Percentiles rank a stretch among this genome's conserved stretches.
Evolutionary conservation across 257 asterid genomes (phyloP).

Genomic region (Ajuga chamaepitys): DNA sequence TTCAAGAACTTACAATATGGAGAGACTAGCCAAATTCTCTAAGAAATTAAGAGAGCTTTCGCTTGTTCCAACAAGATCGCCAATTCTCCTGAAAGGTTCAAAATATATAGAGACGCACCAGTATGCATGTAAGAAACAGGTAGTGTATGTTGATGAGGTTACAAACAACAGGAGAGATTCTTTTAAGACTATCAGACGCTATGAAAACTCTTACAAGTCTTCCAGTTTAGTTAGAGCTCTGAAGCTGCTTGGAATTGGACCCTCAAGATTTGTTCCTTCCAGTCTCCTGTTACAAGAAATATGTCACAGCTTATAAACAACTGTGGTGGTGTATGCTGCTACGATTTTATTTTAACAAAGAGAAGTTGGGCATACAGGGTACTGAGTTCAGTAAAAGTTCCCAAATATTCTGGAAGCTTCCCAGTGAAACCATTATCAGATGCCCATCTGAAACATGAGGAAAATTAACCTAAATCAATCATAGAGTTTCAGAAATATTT

Average conservation of each 20-base stretch:
- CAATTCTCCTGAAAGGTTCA: constrained; percentile 40
- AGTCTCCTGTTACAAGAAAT: constrained; percentile 36
- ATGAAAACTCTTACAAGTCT: constrained; percentile 36
- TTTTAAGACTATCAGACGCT: not conserved
- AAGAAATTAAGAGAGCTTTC: constrained; percentile 44
- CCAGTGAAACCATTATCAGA: constrained; percentile 54
- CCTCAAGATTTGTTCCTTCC: constrained; percentile 55
- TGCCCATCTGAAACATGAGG: constrained; percentile 47
- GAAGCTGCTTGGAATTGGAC: constrained; percentile 55
- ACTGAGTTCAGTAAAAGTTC: constrained; percentile 31
- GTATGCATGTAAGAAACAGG: not conserved
- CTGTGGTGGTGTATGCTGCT: not conserved
- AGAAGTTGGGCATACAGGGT: constrained; percentile 34
- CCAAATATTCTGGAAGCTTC: constrained; percentile 53
- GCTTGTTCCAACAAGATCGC: constrained; percentile 33
- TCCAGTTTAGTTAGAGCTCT: constrained; percentile 42
- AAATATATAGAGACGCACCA: not conserved
- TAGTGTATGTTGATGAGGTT: not conserved
- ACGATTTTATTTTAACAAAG: not conserved
- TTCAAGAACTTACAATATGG: constrained; percentile 42
- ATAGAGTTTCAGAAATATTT: not conserved
- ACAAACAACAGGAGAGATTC: not conserved
- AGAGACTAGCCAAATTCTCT: constrained; percentile 41
- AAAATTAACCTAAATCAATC: not conserved
- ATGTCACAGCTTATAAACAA: not conserved